These are phyloP conservation scores for Coelastrella sp. DNA, from an alignment of 139 green algal species.

Conservation along the genomic window DNA sequence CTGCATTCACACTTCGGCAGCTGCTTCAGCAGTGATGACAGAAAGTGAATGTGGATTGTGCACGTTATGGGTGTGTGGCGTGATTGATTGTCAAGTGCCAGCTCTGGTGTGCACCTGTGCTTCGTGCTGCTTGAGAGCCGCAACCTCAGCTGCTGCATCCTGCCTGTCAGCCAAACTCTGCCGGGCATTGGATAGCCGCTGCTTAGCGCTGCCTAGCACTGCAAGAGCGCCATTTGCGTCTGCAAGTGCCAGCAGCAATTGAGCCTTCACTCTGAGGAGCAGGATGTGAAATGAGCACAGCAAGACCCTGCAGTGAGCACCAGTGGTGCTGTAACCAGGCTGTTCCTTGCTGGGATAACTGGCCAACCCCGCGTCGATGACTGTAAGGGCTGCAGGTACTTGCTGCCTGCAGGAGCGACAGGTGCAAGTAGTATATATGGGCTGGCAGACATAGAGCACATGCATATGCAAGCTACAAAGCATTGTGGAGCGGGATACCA, in stretches of 20 bases:
- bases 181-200: background rate
- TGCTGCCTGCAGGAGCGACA: slow-evolving; percentile 24
- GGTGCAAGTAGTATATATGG: background rate
- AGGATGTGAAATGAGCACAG: slow-evolving; percentile 7
- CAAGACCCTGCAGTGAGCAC: background rate
- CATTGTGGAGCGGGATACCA: too few relatives aligned
- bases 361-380: slow-evolving; percentile 11
- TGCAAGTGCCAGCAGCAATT: slow-evolving; percentile 36
- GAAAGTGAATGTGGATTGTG: background rate
- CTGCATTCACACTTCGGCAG: too few relatives aligned
- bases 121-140: slow-evolving; percentile 25
- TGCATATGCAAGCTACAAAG: too few relatives aligned
- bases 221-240: slow-evolving; percentile 25
- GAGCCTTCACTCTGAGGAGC: slow-evolving; percentile 30
- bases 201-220: slow-evolving; percentile 30
- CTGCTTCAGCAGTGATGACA: too few relatives aligned
- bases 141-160: background rate
- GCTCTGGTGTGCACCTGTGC: slow-evolving; percentile 19
- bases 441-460: too few relatives aligned
- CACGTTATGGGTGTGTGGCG: background rate
- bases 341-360: background rate
- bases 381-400: slow-evolving; percentile 6
- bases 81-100: background rate
- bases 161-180: background rate
- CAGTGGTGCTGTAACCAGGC: background rate